These are phyloP conservation scores for Fraxinus ornus DNA, from an alignment of 305 asterid species.

Conservation along the genomic window DNA sequence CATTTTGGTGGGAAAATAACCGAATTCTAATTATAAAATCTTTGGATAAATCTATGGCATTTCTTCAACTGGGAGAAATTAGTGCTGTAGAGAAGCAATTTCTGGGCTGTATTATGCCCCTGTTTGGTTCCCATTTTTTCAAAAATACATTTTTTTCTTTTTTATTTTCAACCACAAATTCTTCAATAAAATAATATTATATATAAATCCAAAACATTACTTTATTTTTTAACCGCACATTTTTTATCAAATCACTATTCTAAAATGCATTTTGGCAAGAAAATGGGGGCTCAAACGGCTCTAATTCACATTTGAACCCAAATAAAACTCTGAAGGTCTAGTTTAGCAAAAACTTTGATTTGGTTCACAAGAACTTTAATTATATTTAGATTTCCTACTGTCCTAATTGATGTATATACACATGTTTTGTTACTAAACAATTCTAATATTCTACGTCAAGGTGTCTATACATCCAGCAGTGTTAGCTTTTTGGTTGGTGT, in stretches of 20 bases:
- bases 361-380: neutral
- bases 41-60: neutral
- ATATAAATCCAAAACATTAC: too few species aligned
- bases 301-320: neutral
- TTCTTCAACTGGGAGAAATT: neutral
- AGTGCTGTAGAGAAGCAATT: neutral
- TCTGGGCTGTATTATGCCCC: neutral
- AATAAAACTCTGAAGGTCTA: neutral
- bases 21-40: neutral
- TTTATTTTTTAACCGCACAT: too few species aligned
- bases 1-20: neutral
- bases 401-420: neutral
- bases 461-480: neutral
- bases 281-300: too few species aligned
- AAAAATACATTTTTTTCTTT: too few species aligned
- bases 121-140: too few species aligned
- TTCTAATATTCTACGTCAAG: neutral
- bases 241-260: too few species aligned
- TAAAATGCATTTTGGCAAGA: too few species aligned
- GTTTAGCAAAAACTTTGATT: neutral
- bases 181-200: too few species aligned
- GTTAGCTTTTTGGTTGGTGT: too few species aligned
- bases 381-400: neutral
- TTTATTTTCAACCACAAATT: too few species aligned
- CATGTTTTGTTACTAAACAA: neutral